Evolutionary conservation across 352 stramenopile genomes (phyloP).

Genomic region (Phytophthora fragariaefolia): DNA sequence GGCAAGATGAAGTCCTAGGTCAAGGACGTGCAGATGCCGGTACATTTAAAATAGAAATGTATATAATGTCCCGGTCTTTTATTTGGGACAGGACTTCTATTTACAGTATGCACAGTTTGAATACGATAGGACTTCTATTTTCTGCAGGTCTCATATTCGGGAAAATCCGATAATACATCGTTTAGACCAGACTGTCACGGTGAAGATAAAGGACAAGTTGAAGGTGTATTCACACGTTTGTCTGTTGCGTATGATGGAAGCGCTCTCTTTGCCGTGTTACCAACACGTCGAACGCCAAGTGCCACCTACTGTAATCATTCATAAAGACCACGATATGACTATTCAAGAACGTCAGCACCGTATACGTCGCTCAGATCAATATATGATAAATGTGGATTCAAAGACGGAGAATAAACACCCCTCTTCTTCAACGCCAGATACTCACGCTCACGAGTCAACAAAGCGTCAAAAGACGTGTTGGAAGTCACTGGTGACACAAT

Average conservation of each 20-base stretch:
- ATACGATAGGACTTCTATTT: no score
- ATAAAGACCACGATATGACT: not conserved
- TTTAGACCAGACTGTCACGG: no score
- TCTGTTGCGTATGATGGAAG: conserved; percentile 3
- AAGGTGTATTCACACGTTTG: not conserved
- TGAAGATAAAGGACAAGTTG: no score
- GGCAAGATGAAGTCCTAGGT: no score
- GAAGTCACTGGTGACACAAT: not conserved
- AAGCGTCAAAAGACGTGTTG: conserved; percentile 8
- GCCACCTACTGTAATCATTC: not conserved
- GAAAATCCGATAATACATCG: not conserved
- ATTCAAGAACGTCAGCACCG: not conserved
- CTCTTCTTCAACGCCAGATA: not conserved
- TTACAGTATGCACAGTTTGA: no score
- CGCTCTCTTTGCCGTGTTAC: not conserved
- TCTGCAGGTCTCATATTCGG: no score
- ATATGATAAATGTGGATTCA: not conserved
- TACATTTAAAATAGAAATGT: no score
- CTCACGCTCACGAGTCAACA: not conserved
- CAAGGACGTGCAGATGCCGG: no score
- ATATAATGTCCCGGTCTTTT: no score
- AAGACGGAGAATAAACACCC: not conserved
- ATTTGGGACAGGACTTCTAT: no score
- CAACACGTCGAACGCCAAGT: conserved; percentile 11
- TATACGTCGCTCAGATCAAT: not conserved